A percentile compares a stretch with the other conserved stretches of the same genome.
Evolutionary conservation across 176 grass and related monocot species (phyloP).

Genomic region (Rhipidocladum racemiflorum): DNA sequence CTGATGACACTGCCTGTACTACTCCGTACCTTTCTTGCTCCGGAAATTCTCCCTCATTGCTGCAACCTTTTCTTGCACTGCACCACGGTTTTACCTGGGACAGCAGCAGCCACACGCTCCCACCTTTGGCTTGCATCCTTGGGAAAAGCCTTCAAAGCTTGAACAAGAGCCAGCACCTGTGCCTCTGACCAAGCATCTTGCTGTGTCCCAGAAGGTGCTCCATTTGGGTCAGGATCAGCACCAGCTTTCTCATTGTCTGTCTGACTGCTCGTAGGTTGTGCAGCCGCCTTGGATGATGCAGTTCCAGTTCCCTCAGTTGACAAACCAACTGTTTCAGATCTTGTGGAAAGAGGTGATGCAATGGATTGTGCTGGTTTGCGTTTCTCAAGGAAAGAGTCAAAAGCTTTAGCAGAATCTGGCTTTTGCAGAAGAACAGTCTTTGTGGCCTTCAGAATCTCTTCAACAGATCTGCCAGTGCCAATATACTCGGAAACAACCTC

Average conservation of each 20-base stretch:
- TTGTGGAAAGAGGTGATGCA: conserved; percentile 73
- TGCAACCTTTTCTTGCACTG: conserved; percentile 96
- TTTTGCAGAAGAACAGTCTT: conserved; percentile 92
- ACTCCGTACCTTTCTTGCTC: conserved; percentile 74
- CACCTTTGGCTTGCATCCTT: conserved; percentile 93
- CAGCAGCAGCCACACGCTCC: conserved; percentile 91
- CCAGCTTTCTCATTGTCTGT: conserved; percentile 31
- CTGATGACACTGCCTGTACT: not conserved
- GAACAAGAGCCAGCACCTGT: conserved; percentile 82
- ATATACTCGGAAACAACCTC: conserved; percentile 94
- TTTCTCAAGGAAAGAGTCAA: conserved; percentile 97
- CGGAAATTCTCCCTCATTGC: conserved; percentile 86
- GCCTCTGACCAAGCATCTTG: conserved; percentile 81
- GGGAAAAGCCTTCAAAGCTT: conserved; percentile 90
- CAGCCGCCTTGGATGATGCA: conserved; percentile 24
- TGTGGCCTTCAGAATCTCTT: conserved; percentile 96
- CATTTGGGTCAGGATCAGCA: conserved; percentile 36
- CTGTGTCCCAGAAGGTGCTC: conserved; percentile 40
- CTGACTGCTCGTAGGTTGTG: conserved; percentile 39
- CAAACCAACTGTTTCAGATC: conserved; percentile 40
- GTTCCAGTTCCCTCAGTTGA: conserved; percentile 26
- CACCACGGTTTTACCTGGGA: conserved; percentile 86
- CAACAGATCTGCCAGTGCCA: conserved; percentile 76
- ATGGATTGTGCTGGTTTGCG: conserved; percentile 72
- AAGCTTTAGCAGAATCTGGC: conserved; percentile 95